Evolutionary conservation across 2,329 filamentous ascomycete genomes (phyloP).

Genomic region (Sporothrix curviconia): DNA sequence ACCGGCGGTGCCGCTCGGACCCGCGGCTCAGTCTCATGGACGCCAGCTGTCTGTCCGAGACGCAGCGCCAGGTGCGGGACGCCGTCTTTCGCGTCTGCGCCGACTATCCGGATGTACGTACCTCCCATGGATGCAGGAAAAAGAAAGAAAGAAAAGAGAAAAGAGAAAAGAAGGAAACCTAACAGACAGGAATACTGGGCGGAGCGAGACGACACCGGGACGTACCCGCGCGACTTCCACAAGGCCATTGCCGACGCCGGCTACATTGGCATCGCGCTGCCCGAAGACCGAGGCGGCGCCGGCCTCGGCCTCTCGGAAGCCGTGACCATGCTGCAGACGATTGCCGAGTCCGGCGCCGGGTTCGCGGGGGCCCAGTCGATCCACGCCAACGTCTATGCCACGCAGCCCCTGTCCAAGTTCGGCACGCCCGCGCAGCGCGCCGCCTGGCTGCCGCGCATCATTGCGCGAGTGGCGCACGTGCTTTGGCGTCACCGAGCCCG

Average conservation of each 20-base stretch:
- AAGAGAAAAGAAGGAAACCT: slow-evolving; percentile 25
- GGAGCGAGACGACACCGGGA: slow-evolving; percentile 52
- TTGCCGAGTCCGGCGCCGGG: slow-evolving; percentile 66
- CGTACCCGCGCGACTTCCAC: slow-evolving; percentile 71
- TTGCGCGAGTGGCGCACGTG: slow-evolving; percentile 66
- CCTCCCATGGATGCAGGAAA: too few relatives aligned
- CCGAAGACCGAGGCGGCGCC: slow-evolving; percentile 66
- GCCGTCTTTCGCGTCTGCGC: slow-evolving; percentile 16
- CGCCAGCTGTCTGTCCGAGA: slow-evolving; percentile 13
- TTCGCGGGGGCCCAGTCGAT: slow-evolving; percentile 64
- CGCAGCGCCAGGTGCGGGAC: slow-evolving; percentile 17
- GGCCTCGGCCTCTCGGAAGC: slow-evolving; percentile 75
- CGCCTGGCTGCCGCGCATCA: slow-evolving; percentile 61
- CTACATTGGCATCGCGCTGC: slow-evolving; percentile 75
- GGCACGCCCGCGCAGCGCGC: slow-evolving; percentile 58
- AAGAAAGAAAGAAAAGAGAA: too few relatives aligned
- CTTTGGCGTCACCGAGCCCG: slow-evolving; percentile 80
- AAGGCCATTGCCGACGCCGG: slow-evolving; percentile 66
- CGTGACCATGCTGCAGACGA: slow-evolving; percentile 82
- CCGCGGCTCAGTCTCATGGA: slow-evolving; percentile 18
- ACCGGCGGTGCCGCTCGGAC: slow-evolving; percentile 4
- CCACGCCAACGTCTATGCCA: slow-evolving; percentile 66
- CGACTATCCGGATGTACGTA: slow-evolving; percentile 14
- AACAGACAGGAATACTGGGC: slow-evolving; percentile 63
- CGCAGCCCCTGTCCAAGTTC: slow-evolving; percentile 68